These are phyloP conservation scores for Microbotryum lychnidis-dioicae DNA, from an alignment of 1,284 basidiomycete genomes.

Conservation along the genomic window DNA sequence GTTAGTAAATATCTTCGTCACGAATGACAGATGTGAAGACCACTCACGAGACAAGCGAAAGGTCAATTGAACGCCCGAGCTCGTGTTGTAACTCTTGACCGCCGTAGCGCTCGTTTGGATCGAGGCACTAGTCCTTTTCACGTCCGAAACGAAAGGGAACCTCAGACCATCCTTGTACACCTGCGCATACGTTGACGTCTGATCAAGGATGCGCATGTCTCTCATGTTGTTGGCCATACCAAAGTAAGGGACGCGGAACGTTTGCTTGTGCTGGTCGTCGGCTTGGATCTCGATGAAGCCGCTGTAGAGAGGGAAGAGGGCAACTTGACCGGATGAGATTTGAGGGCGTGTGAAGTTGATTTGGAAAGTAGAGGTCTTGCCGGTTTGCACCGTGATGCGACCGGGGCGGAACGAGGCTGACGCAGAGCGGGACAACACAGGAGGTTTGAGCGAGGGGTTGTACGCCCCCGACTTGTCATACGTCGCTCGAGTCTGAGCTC, in stretches of 20 bases:
- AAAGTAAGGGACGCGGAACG: slow-evolving; percentile 23
- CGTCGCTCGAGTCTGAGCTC: slow-evolving; percentile 5
- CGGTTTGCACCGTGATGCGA: slow-evolving; percentile 6
- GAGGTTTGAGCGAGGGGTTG: no score
- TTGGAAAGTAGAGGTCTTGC: neutral
- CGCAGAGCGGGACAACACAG: neutral
- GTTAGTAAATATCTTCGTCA: no score
- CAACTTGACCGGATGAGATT: neutral
- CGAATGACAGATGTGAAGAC: no score
- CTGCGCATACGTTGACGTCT: neutral
- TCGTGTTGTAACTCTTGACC: neutral
- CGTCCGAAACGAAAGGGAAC: neutral
- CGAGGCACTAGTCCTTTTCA: no score
- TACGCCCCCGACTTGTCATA: neutral
- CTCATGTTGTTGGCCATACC: slow-evolving; percentile 19
- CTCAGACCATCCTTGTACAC: slow-evolving; percentile 3
- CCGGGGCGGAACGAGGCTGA: no score
- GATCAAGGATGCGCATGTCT: slow-evolving; percentile 25
- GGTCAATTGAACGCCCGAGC: no score
- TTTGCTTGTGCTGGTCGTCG: neutral
- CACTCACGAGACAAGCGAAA: no score
- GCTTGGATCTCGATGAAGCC: slow-evolving; percentile 21
- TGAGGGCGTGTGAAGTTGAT: slow-evolving; percentile 12
- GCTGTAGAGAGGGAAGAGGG: slow-evolving; percentile 29
- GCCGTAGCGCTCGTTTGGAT: slow-evolving; percentile 7